Base-by-base conservation (phyloP, 139 green algal species). In the Pseudopediastrum boryanum region DNA sequence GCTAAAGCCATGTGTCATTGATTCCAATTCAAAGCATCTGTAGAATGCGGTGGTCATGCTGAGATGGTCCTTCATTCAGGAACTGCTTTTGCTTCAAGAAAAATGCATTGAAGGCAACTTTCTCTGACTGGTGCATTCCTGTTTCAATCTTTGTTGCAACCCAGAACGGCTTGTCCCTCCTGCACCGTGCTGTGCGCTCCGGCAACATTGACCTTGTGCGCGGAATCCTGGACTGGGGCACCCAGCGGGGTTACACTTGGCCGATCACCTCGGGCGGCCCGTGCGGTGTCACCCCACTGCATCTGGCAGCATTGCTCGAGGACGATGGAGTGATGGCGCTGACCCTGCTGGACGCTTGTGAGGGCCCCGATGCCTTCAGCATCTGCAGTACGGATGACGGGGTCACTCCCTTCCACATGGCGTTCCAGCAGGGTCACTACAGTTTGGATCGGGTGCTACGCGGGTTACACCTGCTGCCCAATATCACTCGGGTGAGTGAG, bases 341-440 rank as follows among this genome's bases (percentile, higher is more conserved):
- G 46, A 66, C 75, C 50, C 83, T 92, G 81, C 73, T 90, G 16
- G 79, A 85, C 69, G 73, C 54, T 1, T 56, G 58, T 13, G 38
- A 8, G 27, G 33, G 16, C 16, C 13, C 39, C 23, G 29, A 27
- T 9, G 81, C 85, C 9, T 85, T 90, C 70, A 90, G 85, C 1
- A 41, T 67, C 38, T 51, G 84, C 31, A 25, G 10, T 0, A 66
- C 85, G 0, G 77, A 66, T 16, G 83, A 85, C 35, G 85, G 87
- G 35, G 82, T 88, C 21, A 88, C 87, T 33, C 87, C 87, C 70
- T 92, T 92, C 76, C 87, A 92, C 68, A 81, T 92, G 35, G 85
- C 83, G 36, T 86, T 92, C 70, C 87, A 92, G 59, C 63, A 85
- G 81, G 87, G 87, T n/a, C 85, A 87, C 68, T 90, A 82, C 71